Evolutionary conservation across 1,284 basidiomycete genomes (phyloP).

Genomic region (Golubevia sp.): DNA sequence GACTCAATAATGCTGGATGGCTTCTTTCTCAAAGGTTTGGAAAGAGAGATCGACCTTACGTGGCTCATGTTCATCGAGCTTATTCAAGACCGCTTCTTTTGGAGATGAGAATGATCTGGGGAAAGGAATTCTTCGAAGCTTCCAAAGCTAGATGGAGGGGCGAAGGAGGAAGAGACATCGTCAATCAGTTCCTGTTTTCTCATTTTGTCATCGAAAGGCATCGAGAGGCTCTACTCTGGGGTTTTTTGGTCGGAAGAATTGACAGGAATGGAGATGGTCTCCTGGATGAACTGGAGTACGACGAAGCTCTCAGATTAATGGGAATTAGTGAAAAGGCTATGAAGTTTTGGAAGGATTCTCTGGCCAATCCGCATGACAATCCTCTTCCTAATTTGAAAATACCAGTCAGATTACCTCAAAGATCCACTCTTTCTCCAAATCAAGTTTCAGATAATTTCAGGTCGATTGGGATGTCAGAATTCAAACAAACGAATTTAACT

Average conservation of each 20-base stretch:
- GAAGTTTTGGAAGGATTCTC: not conserved
- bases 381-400: too few species aligned
- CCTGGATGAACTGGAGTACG: not conserved
- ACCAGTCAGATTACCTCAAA: not conserved
- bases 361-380: too few species aligned
- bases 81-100: constrained; percentile 1
- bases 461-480: not conserved
- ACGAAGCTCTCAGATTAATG: constrained; percentile 10
- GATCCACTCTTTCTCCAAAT: not conserved
- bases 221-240: constrained; percentile 47
- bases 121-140: constrained; percentile 13
- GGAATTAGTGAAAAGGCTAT: constrained; percentile 7
- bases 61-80: not conserved
- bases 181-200: constrained; percentile 25
- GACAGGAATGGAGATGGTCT: constrained; percentile 14
- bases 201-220: constrained; percentile 40
- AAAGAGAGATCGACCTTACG: not conserved
- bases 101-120: constrained; percentile 3
- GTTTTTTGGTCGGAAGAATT: constrained; percentile 28
- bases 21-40: constrained; percentile 15
- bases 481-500: not conserved
- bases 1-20: constrained; percentile 18
- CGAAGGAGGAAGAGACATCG: constrained; percentile 16
- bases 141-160: constrained; percentile 24
- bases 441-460: not conserved